phyloP scores from a whole-genome alignment of 2,329 filamentous ascomycete species.

The Penicillium thymicola region DNA sequence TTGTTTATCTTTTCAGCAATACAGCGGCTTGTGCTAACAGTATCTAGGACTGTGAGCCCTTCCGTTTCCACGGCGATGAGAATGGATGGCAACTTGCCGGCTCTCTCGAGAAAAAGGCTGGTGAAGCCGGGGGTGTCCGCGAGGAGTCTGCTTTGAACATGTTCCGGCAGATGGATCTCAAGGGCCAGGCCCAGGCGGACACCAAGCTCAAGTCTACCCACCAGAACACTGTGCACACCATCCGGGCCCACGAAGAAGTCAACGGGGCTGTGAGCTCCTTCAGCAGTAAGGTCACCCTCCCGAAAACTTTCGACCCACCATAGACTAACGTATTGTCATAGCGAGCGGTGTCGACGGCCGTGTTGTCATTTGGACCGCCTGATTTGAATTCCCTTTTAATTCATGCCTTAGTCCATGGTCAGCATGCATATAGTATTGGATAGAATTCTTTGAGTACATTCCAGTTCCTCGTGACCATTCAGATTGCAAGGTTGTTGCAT shows the following conservation, averaged over 20 bases:
- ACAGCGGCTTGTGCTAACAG: neutral
- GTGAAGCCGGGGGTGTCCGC: constrained; percentile 56
- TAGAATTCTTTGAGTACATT: neutral
- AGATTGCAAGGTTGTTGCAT: neutral
- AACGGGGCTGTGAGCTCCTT: constrained; percentile 70
- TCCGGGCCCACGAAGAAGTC: constrained; percentile 70
- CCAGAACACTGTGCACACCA: constrained; percentile 89
- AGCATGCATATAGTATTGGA: neutral
- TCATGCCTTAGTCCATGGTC: neutral
- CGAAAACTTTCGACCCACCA: neutral
- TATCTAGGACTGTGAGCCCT: constrained; percentile 69
- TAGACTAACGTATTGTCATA: constrained; percentile 37
- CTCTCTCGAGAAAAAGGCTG: constrained; percentile 71
- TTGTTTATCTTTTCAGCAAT: constrained; percentile 6
- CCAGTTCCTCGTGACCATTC: neutral
- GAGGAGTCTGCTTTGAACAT: constrained; percentile 96
- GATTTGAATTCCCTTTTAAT: neutral
- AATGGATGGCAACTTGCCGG: constrained; percentile 80
- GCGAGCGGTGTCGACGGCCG: constrained; percentile 80
- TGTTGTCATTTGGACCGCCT: constrained; percentile 73
- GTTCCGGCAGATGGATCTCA: constrained; percentile 98
- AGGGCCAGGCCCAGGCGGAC: constrained; percentile 87
- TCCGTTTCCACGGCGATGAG: constrained; percentile 77
- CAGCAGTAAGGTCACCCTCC: constrained; percentile 64
- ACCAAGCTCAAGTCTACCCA: constrained; percentile 93